These are phyloP conservation scores for Tolypocladium tropicale DNA, from an alignment of 2,329 filamentous ascomycete species.

Conservation along the genomic window DNA sequence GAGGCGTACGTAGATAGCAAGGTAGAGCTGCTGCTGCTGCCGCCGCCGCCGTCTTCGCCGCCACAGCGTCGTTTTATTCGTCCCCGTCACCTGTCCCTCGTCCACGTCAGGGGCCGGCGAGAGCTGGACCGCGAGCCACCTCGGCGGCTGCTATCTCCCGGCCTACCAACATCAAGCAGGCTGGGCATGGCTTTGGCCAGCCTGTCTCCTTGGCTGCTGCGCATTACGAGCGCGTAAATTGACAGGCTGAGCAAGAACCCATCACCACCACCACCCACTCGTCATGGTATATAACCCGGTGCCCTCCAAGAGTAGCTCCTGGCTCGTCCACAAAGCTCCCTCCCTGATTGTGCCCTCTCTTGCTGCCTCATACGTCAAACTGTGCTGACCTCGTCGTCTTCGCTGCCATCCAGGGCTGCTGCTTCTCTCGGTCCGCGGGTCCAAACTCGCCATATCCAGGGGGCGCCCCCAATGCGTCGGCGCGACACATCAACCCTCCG, in stretches of 20 bases:
- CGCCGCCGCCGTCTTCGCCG: not conserved
- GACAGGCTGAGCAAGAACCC: not conserved
- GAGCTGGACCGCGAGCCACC: not conserved
- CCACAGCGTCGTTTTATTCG: not conserved
- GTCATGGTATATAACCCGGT: conserved; percentile 2
- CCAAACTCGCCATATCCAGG: conserved; percentile 45
- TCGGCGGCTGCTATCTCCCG: not conserved
- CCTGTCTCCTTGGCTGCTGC: not conserved
- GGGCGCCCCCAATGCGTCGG: conserved; percentile 36
- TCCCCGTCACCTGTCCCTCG: not conserved
- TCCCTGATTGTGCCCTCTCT: not conserved
- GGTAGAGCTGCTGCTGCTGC: not conserved
- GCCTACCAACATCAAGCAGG: not conserved
- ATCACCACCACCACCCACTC: not conserved
- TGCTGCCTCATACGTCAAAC: not conserved
- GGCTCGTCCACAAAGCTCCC: not conserved
- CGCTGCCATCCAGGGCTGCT: conserved; percentile 40
- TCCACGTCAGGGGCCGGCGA: not conserved
- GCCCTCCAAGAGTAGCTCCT: not conserved
- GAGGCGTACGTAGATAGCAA: not conserved
- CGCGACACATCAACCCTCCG: conserved; percentile 41
- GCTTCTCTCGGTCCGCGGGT: conserved; percentile 41
- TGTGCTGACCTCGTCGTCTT: not conserved
- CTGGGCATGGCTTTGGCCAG: conserved; percentile 8
- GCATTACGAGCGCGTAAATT: not conserved